Base-by-base conservation (phyloP, 352 stramenopile genomes). In the Phytophthora crassamura region DNA sequence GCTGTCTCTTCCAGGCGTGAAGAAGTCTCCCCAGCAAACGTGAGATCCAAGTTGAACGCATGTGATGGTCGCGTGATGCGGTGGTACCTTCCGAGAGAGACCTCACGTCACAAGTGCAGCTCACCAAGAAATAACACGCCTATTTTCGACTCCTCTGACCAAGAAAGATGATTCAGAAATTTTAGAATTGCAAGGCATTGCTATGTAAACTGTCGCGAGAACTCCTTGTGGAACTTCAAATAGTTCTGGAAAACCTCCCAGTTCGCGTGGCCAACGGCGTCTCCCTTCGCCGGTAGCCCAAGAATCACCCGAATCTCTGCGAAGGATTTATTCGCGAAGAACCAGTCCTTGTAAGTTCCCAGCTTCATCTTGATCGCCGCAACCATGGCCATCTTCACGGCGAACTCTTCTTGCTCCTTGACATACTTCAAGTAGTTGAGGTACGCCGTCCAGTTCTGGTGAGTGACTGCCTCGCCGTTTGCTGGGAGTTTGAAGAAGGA, bases 371-470 rank as follows among this genome's bases (percentile, higher is more conserved):
- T 64, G 30, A 41, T n/a, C 8, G 30, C 53, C 18, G 35, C 46
- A 2, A 48, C 53, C 47, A 9, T 46, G 2, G 60, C 53, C 6
- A 40, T 18, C 5, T 57, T 57, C 25, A 43, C 53, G 14, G 53
- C 60, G 14, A 41, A 32, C 6, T 25, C 22, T 25, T 69, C 30
- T 41, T 59, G 60, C 22, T 64, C 53, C 36, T 59, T 45, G 7
- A 63, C 10, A 18, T 48, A 69, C 20, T 58, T 43, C 20, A 69
- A 10, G 33, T 69, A 69, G 5, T 58, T 64, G 1, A 64, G 32
- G 20, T 59, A 69, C 22, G 35, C 40, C n/a, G 36, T 7, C 60
- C 61, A 69, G 9, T 69, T 64, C 7, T 16, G 30, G 22, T 58
- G 16, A 3, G 42, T 11, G 12, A 64, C 38, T 12, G 61, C 61